A percentile compares a stretch with the other conserved stretches of the same genome.
Conservation (phyloP, 2,329 filamentous ascomycete genomes). For the Huntiella decipiens region DNA sequence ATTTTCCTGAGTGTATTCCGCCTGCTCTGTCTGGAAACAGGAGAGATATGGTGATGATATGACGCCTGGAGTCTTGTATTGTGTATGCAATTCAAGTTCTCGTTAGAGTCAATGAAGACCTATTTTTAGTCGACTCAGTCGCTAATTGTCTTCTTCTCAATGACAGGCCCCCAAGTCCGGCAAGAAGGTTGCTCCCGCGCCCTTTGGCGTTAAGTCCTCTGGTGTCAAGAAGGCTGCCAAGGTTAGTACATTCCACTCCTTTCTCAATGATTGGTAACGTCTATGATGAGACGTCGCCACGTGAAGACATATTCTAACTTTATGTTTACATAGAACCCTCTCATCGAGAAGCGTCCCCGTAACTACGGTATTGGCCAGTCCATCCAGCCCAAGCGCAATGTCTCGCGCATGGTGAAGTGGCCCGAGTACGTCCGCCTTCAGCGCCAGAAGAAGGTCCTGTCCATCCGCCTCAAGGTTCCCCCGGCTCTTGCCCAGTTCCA, state of each 20-base stretch:
- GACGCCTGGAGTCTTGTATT: slow-evolving; percentile 10
- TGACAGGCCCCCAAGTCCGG: slow-evolving; percentile 98
- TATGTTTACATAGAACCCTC: slow-evolving; percentile 57
- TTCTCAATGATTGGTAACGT: too few relatives aligned
- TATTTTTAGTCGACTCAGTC: slow-evolving; percentile 53
- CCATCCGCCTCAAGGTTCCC: slow-evolving; percentile 95
- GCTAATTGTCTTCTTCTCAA: slow-evolving; percentile 98
- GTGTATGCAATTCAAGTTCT: slow-evolving; percentile 26
- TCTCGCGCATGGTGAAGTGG: slow-evolving; percentile 98
- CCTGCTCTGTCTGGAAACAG: slow-evolving; percentile 5
- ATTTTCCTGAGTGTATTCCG: slow-evolving; percentile 9
- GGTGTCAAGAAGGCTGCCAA: slow-evolving; percentile 85
- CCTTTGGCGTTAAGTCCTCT: slow-evolving; percentile 89
- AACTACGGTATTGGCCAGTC: slow-evolving; percentile 99
- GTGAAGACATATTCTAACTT: slow-evolving; percentile 10
- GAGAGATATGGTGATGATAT: slow-evolving; percentile 10
- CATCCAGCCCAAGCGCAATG: slow-evolving; percentile 90
- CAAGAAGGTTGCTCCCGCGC: slow-evolving; percentile 96
- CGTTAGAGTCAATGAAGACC: slow-evolving; percentile 76
- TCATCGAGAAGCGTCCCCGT: slow-evolving; percentile 91
- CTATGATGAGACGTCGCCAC: not conserved
- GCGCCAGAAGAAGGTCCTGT: slow-evolving; percentile 85
- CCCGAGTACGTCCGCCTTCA: slow-evolving; percentile 98
- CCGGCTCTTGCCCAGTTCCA: slow-evolving; percentile 96
- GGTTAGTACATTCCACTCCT: slow-evolving; percentile 39